These are phyloP conservation scores for Exophiala bonariae DNA, from an alignment of 2,329 filamentous ascomycete genomes.

Conservation along the genomic window DNA sequence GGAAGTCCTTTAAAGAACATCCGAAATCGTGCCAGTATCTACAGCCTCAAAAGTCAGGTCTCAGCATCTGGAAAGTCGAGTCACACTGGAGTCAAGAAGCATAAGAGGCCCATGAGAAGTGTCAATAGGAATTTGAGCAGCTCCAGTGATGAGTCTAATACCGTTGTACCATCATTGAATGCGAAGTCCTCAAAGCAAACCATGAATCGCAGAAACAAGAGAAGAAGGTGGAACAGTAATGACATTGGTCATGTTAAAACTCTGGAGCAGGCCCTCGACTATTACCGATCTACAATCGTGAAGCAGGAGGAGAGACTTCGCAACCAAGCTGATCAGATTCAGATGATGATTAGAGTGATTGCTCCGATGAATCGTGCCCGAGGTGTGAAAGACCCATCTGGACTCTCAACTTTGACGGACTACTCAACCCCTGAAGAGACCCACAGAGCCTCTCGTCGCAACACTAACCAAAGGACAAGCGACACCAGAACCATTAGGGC, in stretches of 20 bases:
- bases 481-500: neutral
- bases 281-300: conserved; percentile 15
- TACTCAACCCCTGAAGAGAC: conserved; percentile 3
- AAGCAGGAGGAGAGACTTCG: conserved; percentile 20
- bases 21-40: conserved; percentile 1
- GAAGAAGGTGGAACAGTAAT: conserved; percentile 23
- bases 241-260: conserved; percentile 17
- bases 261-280: conserved; percentile 18
- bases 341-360: conserved; percentile 21
- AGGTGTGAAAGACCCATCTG: conserved; percentile 1
- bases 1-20: conserved; percentile 4
- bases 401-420: conserved; percentile 8
- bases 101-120: conserved; percentile 10
- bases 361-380: conserved; percentile 16
- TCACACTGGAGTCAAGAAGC: neutral
- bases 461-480: neutral
- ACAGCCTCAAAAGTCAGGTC: conserved; percentile 1
- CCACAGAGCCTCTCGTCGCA: neutral
- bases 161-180: neutral
- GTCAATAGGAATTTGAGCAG: conserved; percentile 7
- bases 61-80: neutral
- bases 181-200: neutral
- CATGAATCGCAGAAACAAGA: conserved; percentile 9
- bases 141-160: conserved; percentile 14
- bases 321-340: conserved; percentile 18